A percentile compares a stretch with the other conserved stretches of the same genome.
These are phyloP conservation scores for Lophiostoma macrostomum DNA, from an alignment of 495 filamentous ascomycete species.

Conservation along the genomic window DNA sequence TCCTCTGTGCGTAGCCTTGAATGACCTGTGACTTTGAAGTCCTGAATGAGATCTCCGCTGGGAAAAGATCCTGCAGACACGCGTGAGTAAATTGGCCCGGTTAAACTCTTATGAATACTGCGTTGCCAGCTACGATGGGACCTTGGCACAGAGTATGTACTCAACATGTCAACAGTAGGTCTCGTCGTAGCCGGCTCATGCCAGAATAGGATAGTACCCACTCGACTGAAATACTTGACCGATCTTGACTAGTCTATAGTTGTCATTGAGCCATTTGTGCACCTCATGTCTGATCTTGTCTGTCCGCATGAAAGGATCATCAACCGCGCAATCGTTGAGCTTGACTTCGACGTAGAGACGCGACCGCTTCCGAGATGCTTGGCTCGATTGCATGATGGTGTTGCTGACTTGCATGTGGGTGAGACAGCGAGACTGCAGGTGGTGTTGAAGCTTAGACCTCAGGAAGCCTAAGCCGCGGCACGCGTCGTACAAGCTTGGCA, in stretches of 20 bases:
- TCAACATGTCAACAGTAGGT: too few species aligned
- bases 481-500: too few species aligned
- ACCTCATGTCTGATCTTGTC: constrained; percentile 8
- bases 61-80: constrained; percentile 6
- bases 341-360: constrained; percentile 17
- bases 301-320: not conserved
- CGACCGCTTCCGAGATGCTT: not conserved
- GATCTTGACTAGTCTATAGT: not conserved
- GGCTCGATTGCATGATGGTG: not conserved
- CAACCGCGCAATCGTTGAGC: not conserved
- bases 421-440: too few species aligned
- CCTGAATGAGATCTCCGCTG: constrained; percentile 20
- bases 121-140: too few species aligned
- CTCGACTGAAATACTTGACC: constrained; percentile 7
- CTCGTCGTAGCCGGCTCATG: too few species aligned
- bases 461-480: too few species aligned
- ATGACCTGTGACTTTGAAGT: constrained; percentile 37
- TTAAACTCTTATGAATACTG: too few species aligned
- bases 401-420: not conserved
- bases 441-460: too few species aligned
- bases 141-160: too few species aligned
- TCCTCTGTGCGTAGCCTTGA: constrained; percentile 9
- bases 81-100: too few species aligned
- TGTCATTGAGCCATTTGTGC: constrained; percentile 6
- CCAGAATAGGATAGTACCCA: constrained; percentile 5